Base-by-base conservation (phyloP, 164 flowering plant species). In the Pachysandra terminalis region DNA sequence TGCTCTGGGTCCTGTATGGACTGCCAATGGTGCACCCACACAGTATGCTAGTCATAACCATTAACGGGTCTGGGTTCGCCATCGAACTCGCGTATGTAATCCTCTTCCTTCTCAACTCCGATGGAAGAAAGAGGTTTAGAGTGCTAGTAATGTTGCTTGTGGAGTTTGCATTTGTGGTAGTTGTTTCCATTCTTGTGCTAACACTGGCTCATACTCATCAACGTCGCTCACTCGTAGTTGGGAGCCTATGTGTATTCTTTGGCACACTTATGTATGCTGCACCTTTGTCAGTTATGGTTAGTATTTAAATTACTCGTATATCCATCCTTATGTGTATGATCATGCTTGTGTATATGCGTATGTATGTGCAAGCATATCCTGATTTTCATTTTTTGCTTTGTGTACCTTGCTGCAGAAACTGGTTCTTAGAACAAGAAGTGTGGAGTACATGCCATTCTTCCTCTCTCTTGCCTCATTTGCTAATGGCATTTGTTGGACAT, bases 1-100 rank as follows among this genome's bases (percentile, higher is more conserved):
- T 89, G 85, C 75, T 90, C 0, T 93, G 97, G 96, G 78, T 84
- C 13, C 62, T 87, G 41, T 91, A 93, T 70, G 98, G 94, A 0
- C 72, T 93, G 3, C 98, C 98, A 2, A 8, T 86, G 69, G 90
- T 93, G 59, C 85, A 81, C 74, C 93, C 91, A 0, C 64, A 87
- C 52, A 86, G 90, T 84, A 76, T 72, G 32, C 74, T 89, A 57
- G 88, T 93, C 26, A 35, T 83, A 54, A 89, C 96, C 70, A 81
- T 90, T 17, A 87, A 86, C 35, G 92, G 87, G 0, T 19, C 85
- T 0, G 98, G 97, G 0, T 66, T 72, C 19, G 71, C 75, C 19
- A 86, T 93, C 25, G 94, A 93, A 77, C 23, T 87, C 19, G 61
- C 69, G 2, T 93, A 81, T 72, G 59, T 90, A 3, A 0, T 79